Evolutionary conservation across 1,284 basidiomycete species (phyloP), one percentile per base, ranked within the genome.

Genomic region (Cutaneotrichosporon dermatis): DNA sequence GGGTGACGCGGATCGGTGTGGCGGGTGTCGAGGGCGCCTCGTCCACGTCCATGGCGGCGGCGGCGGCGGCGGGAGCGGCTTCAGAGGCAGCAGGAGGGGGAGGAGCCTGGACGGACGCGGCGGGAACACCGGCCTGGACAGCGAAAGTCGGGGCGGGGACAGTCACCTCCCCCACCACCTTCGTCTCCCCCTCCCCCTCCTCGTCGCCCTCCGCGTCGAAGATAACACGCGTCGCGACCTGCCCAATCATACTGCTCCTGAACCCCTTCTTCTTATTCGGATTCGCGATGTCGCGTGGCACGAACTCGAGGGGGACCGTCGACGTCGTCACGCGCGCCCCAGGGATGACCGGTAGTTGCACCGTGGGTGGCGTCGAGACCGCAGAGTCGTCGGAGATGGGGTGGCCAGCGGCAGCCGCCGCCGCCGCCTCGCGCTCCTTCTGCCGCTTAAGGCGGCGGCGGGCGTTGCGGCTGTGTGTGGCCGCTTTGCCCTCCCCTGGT

Each of bases 251-350:
- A 34, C 70, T 68, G 48, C 65, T 66, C 60, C 75, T 54, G 59
- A 76, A 78, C 9, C 74, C 73, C 50, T 67, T 70, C 63, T 70
- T 73, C 66, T 78, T 78, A 57, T 77, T 77, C 45, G 67, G 58
- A 61, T 77, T 77, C 9, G 67, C 67, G 63, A 72, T 72, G 11
- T 60, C 61, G 11, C 57, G 59, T 3, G 67, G 66, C 11, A 69
- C 55, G 11, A 58, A 62, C 10, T 58, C 52, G 15, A 46, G 46
- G 4, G 54, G 39, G 53, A 43, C 40, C 49, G 10, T n/a, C 3
- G 36, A 37, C 13, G 43, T 13, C 4, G 12, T 42, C 8, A 48
- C 55, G 12, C 44, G 16, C 10, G 12, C 50, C 35, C 37, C 50
- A 10, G 16, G 16, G 36, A 13, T 10, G 45, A 10, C 9, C 9